Evolutionary conservation across 1,284 basidiomycete genomes (phyloP).

Genomic region (Ceratobasidium sp.): DNA sequence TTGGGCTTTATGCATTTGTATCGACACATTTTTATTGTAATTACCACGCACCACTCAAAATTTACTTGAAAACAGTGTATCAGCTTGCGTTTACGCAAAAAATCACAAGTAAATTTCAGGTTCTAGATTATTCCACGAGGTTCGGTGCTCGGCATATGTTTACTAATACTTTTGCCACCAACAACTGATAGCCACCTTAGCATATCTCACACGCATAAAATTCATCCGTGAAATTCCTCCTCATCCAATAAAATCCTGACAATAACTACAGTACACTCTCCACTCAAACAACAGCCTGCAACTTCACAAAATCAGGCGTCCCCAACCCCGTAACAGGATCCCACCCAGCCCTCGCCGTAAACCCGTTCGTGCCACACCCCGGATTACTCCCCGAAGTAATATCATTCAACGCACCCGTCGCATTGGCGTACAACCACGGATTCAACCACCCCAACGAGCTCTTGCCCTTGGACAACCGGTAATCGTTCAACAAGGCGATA

Average conservation of each 20-base stretch:
- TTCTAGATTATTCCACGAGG: constrained; percentile 41
- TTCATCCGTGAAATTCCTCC: no score
- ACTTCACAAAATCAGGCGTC: constrained; percentile 38
- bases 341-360: constrained; percentile 50
- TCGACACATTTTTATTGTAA: constrained; percentile 44
- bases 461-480: constrained; percentile 56
- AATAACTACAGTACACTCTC: no score
- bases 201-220: no score
- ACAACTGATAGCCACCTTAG: no score
- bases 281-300: not conserved
- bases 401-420: constrained; percentile 65
- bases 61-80: constrained; percentile 23
- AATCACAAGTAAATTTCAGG: constrained; percentile 5
- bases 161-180: not conserved
- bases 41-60: constrained; percentile 43
- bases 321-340: constrained; percentile 49
- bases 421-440: constrained; percentile 57
- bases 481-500: constrained; percentile 61
- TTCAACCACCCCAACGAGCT: constrained; percentile 57
- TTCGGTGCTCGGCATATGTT: not conserved
- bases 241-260: no score
- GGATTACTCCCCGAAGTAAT: constrained; percentile 59
- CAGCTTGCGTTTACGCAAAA: not conserved
- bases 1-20: constrained; percentile 6
- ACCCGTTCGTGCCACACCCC: constrained; percentile 38